Conservation (phyloP, 768 basidiomycete species). For the Boletus coccyginus region DNA sequence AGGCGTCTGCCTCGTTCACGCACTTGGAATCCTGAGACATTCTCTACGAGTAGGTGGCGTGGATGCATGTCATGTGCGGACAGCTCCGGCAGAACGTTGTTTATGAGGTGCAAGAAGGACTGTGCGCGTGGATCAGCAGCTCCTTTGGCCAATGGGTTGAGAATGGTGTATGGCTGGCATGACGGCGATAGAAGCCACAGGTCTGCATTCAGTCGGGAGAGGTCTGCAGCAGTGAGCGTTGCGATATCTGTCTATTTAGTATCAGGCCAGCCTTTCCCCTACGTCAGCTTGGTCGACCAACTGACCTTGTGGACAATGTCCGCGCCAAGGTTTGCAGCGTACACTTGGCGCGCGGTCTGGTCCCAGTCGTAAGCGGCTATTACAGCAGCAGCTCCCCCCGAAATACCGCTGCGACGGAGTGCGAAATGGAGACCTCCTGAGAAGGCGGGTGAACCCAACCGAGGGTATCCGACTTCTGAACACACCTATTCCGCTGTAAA, state of each 20-base stretch:
- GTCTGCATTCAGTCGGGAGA: constrained; percentile 31
- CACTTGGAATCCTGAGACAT: constrained; percentile 79
- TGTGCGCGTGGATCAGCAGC: constrained; percentile 69
- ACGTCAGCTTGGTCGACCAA: background rate
- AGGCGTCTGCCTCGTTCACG: constrained; percentile 6
- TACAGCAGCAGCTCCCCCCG: too few species aligned
- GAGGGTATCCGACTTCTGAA: too few species aligned
- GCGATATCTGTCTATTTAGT: constrained; percentile 56
- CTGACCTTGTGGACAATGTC: constrained; percentile 40
- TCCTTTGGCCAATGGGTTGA: constrained; percentile 72
- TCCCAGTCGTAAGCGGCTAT: too few species aligned
- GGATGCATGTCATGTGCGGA: constrained; percentile 47
- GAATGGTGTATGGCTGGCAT: constrained; percentile 81
- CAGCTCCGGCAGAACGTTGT: constrained; percentile 59
- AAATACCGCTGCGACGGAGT: too few species aligned
- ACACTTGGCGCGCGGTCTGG: constrained; percentile 63
- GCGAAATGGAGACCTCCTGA: too few species aligned
- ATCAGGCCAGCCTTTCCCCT: background rate
- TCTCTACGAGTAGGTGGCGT: constrained; percentile 64
- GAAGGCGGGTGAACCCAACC: too few species aligned
- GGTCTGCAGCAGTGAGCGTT: constrained; percentile 44
- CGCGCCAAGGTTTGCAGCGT: constrained; percentile 55
- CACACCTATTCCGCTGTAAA: constrained; percentile 65
- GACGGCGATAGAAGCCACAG: constrained; percentile 46
- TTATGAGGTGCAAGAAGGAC: constrained; percentile 72